phyloP scores from a whole-genome alignment of 768 basidiomycete genomes.

The Saitozyma sp. region DNA sequence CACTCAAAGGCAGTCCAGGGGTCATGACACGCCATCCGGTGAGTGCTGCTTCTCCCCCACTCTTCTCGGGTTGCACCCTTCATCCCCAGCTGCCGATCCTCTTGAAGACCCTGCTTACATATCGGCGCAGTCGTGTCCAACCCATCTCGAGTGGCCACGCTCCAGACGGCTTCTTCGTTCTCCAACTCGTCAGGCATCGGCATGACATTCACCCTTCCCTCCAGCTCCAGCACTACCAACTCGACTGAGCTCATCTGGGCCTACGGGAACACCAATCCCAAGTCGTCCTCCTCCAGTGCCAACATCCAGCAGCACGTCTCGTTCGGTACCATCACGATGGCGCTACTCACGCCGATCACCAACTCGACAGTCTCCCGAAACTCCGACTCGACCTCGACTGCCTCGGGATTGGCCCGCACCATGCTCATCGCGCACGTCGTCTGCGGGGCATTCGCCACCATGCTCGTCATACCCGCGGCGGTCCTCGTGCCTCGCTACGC shows the following conservation, averaged over 20 bases:
- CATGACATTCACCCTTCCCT: conserved; percentile 40
- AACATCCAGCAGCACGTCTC: conserved; percentile 59
- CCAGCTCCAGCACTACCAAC: conserved; percentile 21
- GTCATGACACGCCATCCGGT: conserved; percentile 62
- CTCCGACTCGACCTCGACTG: background rate
- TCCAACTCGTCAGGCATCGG: conserved; percentile 32
- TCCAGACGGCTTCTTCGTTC: conserved; percentile 56
- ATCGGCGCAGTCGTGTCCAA: conserved; percentile 49
- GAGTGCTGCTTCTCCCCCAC: conserved; percentile 53
- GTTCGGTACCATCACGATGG: conserved; percentile 55
- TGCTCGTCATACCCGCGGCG: conserved; percentile 61
- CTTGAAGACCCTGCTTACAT: background rate
- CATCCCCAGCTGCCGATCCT: no score
- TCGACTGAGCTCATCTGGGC: conserved; percentile 62
- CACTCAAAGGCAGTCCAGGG: conserved; percentile 63
- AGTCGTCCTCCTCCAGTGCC: conserved; percentile 57
- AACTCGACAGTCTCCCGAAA: background rate
- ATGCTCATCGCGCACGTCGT: conserved; percentile 62
- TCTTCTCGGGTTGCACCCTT: conserved; percentile 54
- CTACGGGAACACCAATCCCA: conserved; percentile 59
- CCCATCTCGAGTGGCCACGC: conserved; percentile 59
- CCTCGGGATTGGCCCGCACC: background rate
- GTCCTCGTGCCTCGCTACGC: conserved; percentile 61
- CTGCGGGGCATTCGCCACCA: conserved; percentile 59
- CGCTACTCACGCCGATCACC: conserved; percentile 56